Base-by-base conservation (phyloP, 1,284 basidiomycete species). In the Tetrapyrgos nigripes region DNA sequence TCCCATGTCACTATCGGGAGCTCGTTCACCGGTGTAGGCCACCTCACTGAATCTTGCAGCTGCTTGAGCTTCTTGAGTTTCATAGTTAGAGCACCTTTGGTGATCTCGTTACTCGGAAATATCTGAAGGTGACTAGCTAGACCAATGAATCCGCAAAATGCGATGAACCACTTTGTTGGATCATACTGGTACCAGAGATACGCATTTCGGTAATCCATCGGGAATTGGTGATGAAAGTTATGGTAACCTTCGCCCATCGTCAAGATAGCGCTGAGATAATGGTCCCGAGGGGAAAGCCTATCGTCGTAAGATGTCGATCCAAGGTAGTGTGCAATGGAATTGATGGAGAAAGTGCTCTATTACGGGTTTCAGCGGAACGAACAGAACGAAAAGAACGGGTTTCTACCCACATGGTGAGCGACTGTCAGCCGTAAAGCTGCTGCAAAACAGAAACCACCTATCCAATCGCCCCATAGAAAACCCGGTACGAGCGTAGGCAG, bases 211-310 rank as follows among this genome's bases (percentile, higher is more conserved):
- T 77, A 78, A 55, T 78, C 75, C 75, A 76, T 67, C 1, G 64
- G 87, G 75, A 89, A 89, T 67, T 88, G 91, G 67, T 91, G 92
- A 73, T 94, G 92, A 75, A 96, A 96, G 74, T 96, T 96, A 77
- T 96, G 94, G 75, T 96, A 96, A 10, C 94, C 94, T 78, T 96
- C 94, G 14, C 94, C 94, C 79, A 95, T 88, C 3, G 94, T 96
- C 60, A 92, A 80, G 59, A 96, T 80, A 17, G 94, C 94, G 27
- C 94, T 94, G 60, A 96, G 70, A 67, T 95, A 79, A 76, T 95
- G 92, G 73, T 95, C 93, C 43, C 89, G 83, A 45, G 93, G 92
- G 31, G 89, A 87, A 70, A 92, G 85, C 68, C 82, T 88, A 79
- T 96, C 93, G 73, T 96, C 94, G 66, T 93, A 96, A 0, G 93